Percentiles rank a stretch among this genome's conserved stretches.
Conservation (phyloP, 352 stramenopile species). For the Plasmopara halstedii region DNA sequence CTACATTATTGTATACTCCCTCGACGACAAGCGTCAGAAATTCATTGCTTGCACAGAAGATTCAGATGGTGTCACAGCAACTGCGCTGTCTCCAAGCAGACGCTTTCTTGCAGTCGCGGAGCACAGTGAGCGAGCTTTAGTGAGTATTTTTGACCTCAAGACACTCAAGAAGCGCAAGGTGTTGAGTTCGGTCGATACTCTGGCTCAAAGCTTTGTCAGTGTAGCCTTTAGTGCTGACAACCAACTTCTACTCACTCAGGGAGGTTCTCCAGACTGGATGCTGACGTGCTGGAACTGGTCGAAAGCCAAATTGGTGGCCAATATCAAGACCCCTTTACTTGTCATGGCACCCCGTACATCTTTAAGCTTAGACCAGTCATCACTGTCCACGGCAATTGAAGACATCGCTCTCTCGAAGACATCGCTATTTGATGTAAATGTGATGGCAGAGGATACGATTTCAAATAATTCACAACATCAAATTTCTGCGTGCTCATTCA, state of each 20-base stretch:
- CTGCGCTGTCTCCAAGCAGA: conserved; percentile 58
- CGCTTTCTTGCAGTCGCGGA: conserved; percentile 77
- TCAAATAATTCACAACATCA: conserved; percentile 8
- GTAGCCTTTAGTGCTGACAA: conserved; percentile 88
- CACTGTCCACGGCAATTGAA: conserved; percentile 11
- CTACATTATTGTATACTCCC: conserved; percentile 79
- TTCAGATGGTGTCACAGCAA: conserved; percentile 59
- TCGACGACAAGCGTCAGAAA: conserved; percentile 89
- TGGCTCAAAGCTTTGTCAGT: conserved; percentile 61
- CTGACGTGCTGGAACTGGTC: conserved; percentile 91
- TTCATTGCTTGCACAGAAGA: conserved; percentile 78
- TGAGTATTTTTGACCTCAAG: conserved; percentile 86
- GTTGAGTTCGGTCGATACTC: conserved; percentile 56
- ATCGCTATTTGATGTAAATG: conserved; percentile 18
- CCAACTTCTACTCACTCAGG: conserved; percentile 85
- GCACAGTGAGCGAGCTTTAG: conserved; percentile 52
- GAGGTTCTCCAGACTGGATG: conserved; percentile 78
- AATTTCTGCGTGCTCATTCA: conserved; percentile 82
- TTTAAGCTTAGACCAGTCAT: conserved; percentile 31
- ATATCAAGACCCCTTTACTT: conserved; percentile 61
- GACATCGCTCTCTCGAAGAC: conserved; percentile 20
- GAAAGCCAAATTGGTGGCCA: conserved; percentile 83
- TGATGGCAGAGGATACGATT: conserved; percentile 6
- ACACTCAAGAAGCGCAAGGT: conserved; percentile 89
- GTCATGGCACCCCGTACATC: conserved; percentile 35